A percentile compares a stretch with the other conserved stretches of the same genome.
Conservation (phyloP, 371 early-diverging fungal species). For the Dinochytrium kinnereticum region DNA sequence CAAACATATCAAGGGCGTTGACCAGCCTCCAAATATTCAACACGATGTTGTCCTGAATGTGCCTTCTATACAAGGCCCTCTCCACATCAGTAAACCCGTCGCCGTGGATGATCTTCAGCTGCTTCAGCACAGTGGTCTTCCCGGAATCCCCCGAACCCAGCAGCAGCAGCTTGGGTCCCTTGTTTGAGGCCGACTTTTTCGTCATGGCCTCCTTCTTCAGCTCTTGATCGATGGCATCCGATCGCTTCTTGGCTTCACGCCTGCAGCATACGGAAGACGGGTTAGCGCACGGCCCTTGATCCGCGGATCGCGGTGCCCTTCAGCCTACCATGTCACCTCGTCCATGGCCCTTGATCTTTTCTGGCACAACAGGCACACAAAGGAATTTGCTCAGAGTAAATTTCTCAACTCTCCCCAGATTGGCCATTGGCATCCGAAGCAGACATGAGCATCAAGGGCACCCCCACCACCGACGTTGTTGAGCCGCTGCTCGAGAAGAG, state of each 20-base stretch:
- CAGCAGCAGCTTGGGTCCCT: conserved; percentile 41
- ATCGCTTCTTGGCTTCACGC: conserved; percentile 30
- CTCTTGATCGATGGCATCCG: conserved; percentile 34
- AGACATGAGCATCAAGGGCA: too few species aligned
- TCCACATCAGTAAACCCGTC: conserved; percentile 39
- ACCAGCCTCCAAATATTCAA: conserved; percentile 32
- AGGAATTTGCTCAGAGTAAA: too few species aligned
- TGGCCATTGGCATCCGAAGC: too few species aligned
- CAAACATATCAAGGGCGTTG: conserved; percentile 22
- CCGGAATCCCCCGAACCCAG: conserved; percentile 47
- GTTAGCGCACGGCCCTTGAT: too few species aligned
- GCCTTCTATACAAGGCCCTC: conserved; percentile 15
- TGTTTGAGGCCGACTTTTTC: conserved; percentile 5
- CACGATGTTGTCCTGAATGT: conserved; percentile 34
- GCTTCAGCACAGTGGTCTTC: conserved; percentile 47
- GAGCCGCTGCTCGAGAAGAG: conserved; percentile 73
- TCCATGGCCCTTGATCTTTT: background rate
- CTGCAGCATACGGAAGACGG: too few species aligned
- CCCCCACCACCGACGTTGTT: too few species aligned
- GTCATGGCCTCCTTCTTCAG: conserved; percentile 28
- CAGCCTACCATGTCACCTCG: too few species aligned
- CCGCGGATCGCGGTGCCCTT: too few species aligned
- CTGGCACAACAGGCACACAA: too few species aligned
- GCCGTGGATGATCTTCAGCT: conserved; percentile 44
- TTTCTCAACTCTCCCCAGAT: too few species aligned